Conservation (phyloP, 2,329 filamentous ascomycete genomes). For the Cryphonectria naterciae region DNA sequence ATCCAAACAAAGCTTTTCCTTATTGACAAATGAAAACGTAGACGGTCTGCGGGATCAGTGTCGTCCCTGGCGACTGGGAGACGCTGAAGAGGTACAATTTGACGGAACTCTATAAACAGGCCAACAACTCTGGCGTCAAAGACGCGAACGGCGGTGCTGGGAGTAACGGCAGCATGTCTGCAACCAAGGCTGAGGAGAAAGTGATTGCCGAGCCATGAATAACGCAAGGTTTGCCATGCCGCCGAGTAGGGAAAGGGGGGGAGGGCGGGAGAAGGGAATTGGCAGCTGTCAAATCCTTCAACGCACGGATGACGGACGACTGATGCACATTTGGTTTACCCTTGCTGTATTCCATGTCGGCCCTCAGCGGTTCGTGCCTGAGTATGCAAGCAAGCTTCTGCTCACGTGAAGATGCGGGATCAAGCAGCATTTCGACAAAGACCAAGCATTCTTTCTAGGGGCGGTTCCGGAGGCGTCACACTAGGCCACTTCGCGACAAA, state of each 20-base stretch:
- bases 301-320: not conserved
- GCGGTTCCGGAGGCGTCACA: constrained; percentile 30
- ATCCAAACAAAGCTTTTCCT: too few relatives aligned
- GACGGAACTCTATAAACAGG: constrained; percentile 67
- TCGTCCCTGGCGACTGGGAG: constrained; percentile 76
- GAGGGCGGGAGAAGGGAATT: not conserved
- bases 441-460: not conserved
- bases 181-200: not conserved
- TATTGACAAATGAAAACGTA: constrained; percentile 39
- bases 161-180: not conserved
- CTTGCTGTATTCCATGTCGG: not conserved
- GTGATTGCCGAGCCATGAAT: not conserved
- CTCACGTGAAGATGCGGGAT: not conserved
- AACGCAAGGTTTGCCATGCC: not conserved
- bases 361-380: constrained; percentile 1
- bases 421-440: not conserved
- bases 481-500: constrained; percentile 46
- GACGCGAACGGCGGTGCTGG: constrained; percentile 17
- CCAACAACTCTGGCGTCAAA: constrained; percentile 29
- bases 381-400: constrained; percentile 1
- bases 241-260: too few relatives aligned
- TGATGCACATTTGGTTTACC: not conserved
- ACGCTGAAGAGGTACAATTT: constrained; percentile 77
- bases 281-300: not conserved
- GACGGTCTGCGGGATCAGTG: constrained; percentile 78